A percentile compares a stretch with the other conserved stretches of the same genome.
phyloP scores from a whole-genome alignment of 257 asterid species.

The Nicotiana benthamiana region DNA sequence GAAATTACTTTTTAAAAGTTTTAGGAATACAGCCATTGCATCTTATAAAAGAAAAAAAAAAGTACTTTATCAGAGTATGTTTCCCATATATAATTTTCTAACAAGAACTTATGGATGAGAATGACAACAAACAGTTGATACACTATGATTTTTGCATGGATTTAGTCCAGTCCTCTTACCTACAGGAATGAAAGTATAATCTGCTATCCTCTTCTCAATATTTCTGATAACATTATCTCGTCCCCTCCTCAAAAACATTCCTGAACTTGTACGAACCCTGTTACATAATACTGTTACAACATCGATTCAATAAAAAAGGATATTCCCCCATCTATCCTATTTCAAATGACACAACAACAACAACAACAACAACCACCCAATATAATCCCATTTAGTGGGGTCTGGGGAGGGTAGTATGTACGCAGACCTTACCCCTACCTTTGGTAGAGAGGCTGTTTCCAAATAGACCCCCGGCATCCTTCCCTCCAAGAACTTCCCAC shows the following conservation, averaged over 20 bases:
- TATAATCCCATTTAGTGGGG: too few species aligned
- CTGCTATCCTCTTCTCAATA: conserved; percentile 74
- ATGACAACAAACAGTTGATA: not conserved
- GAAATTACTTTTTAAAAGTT: not conserved
- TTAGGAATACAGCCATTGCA: not conserved
- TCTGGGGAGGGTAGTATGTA: too few species aligned
- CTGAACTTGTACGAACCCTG: conserved; percentile 89
- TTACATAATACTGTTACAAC: conserved; percentile 12
- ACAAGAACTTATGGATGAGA: not conserved
- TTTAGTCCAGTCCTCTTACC: conserved; percentile 31
- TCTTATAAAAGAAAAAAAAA: not conserved
- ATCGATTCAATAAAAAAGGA: not conserved
- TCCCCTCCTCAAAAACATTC: conserved; percentile 62
- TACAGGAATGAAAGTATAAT: conserved; percentile 60
- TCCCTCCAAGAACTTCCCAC: too few species aligned
- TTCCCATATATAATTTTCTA: not conserved
- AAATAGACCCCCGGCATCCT: too few species aligned
- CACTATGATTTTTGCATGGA: not conserved
- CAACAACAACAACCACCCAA: too few species aligned
- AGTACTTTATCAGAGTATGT: not conserved
- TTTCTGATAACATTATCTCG: conserved; percentile 46
- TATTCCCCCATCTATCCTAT: not conserved
- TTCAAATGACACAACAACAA: too few species aligned
- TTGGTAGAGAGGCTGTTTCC: too few species aligned
- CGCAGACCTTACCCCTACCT: too few species aligned